Evolutionary conservation across 2,329 filamentous ascomycete genomes (phyloP).

Genomic region (Alternaria dauci): DNA sequence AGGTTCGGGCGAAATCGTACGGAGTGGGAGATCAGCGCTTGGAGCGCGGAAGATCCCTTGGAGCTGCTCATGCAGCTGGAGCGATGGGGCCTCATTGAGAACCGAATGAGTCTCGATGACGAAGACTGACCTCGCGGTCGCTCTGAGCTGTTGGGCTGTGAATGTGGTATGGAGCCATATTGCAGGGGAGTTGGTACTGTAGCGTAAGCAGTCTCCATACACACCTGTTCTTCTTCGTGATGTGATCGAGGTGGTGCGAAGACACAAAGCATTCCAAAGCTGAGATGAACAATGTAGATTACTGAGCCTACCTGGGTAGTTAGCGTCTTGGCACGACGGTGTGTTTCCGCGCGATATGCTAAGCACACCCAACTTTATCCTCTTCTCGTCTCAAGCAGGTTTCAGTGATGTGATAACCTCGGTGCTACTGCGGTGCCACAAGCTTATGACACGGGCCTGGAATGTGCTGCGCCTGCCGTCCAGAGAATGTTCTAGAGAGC

Average conservation of each 20-base stretch:
- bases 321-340: not conserved
- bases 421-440: not conserved
- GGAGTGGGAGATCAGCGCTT: constrained; percentile 38
- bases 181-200: accelerated
- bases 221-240: not conserved
- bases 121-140: constrained; percentile 21
- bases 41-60: constrained; percentile 35
- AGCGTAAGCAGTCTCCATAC: not conserved
- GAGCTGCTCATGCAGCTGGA: constrained; percentile 32
- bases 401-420: not conserved
- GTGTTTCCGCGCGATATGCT: constrained; percentile 12
- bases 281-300: not conserved
- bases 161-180: accelerated
- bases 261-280: not conserved
- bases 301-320: not conserved
- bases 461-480: not conserved
- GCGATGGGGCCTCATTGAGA: constrained; percentile 36
- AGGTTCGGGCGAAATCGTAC: constrained; percentile 31
- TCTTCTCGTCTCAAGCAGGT: not conserved
- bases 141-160: not conserved
- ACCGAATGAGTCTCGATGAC: constrained; percentile 29
- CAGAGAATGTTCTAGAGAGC: constrained; percentile 1
- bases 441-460: not conserved
- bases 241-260: not conserved
- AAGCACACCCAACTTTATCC: constrained; percentile 10